phyloP scores from a whole-genome alignment of 1,139 yeast species.

The Entelexis paramagnoliae region DNA sequence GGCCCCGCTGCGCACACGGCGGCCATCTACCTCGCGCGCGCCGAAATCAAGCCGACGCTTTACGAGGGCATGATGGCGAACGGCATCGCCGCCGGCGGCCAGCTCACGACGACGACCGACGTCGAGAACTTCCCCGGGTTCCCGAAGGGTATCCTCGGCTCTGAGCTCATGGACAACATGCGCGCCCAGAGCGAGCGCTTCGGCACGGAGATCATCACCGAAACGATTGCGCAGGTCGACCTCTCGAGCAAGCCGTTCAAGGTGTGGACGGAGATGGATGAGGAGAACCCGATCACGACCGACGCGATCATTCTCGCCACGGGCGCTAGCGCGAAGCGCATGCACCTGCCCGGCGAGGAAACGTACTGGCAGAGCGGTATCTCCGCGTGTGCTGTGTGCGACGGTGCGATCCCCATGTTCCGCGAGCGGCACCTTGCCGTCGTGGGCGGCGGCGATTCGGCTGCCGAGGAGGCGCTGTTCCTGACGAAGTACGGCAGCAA shows the following conservation, averaged over 20 bases:
- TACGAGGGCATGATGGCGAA: conserved; percentile 96
- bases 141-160: conserved; percentile 87
- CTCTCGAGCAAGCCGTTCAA: conserved; percentile 80
- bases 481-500: conserved; percentile 94
- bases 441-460: conserved; percentile 97
- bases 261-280: conserved; percentile 92
- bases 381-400: conserved; percentile 98
- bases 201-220: conserved; percentile 90
- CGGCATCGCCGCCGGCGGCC: conserved; percentile 98
- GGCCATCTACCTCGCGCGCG: conserved; percentile 91
- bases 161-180: conserved; percentile 87
- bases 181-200: conserved; percentile 73
- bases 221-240: conserved; percentile 86
- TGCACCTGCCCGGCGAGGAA: conserved; percentile 91
- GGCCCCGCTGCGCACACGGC: conserved; percentile 99
- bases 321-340: conserved; percentile 95
- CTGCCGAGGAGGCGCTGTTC: conserved; percentile 96
- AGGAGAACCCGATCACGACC: conserved; percentile 62
- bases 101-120: conserved; percentile 94
- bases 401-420: conserved; percentile 97
- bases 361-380: conserved; percentile 98
- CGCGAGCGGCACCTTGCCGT: conserved; percentile 96
- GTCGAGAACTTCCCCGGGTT: conserved; percentile 94
- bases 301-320: conserved; percentile 91
- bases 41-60: conserved; percentile 85